These are phyloP conservation scores for Eugenia klotzschiana DNA, from an alignment of 441 rosid species.

Conservation along the genomic window DNA sequence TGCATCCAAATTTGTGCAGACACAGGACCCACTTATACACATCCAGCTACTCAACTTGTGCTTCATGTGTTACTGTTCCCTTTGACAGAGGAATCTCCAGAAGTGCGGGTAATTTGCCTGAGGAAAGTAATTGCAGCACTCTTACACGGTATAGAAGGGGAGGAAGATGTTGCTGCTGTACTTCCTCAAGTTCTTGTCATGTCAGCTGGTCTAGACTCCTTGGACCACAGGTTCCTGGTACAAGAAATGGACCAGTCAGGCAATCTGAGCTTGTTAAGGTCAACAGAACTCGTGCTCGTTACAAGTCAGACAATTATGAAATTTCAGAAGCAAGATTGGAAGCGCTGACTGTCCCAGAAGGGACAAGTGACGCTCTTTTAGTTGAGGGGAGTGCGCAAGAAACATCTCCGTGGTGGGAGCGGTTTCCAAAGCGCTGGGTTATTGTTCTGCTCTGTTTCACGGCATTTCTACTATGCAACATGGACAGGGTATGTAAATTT, in stretches of 20 bases:
- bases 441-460: conserved; percentile 78
- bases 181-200: conserved; percentile 9
- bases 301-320: conserved; percentile 76
- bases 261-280: conserved; percentile 14
- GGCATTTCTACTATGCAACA: conserved; percentile 82
- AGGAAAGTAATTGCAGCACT: conserved; percentile 7
- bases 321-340: conserved; percentile 40
- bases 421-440: conserved; percentile 83
- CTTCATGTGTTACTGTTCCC: conserved; percentile 9
- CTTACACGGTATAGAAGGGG: conserved; percentile 9
- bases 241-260: conserved; percentile 2
- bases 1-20: conserved; percentile 13
- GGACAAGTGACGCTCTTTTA: conserved; percentile 40
- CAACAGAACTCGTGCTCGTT: conserved; percentile 38
- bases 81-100: conserved; percentile 12
- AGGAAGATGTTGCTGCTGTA: conserved; percentile 20
- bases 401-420: conserved; percentile 61
- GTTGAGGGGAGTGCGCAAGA: conserved; percentile 29
- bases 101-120: conserved; percentile 8
- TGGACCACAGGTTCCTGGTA: conserved; percentile 5
- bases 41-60: conserved; percentile 5
- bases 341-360: conserved; percentile 35
- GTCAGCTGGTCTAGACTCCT: conserved; percentile 16
- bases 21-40: conserved; percentile 16
- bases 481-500: conserved; percentile 72